A percentile compares a stretch with the other conserved stretches of the same genome.
Evolutionary conservation across 805 yeast species (phyloP).

Genomic region (Candida odintsovae): DNA sequence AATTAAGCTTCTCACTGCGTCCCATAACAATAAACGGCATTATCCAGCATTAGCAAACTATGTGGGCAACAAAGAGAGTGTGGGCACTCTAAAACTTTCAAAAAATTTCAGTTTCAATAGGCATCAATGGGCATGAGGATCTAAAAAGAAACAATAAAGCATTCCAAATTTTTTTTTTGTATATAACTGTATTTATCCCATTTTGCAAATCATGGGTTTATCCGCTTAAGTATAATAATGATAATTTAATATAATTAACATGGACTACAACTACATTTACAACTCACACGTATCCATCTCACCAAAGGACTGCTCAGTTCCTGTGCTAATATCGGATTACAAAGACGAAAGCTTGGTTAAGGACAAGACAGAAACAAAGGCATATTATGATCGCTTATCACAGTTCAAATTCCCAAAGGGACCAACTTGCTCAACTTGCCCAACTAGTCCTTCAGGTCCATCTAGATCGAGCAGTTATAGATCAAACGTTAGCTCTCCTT

Average conservation of each 20-base stretch:
- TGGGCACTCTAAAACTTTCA: no score
- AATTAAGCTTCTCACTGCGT: background rate
- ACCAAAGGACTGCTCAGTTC: background rate
- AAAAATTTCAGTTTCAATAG: no score
- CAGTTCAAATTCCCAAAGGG: conserved; percentile 11
- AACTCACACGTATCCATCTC: background rate
- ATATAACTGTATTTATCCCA: no score
- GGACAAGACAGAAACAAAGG: background rate
- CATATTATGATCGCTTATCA: conserved; percentile 6
- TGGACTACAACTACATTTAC: background rate
- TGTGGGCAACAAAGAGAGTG: no score
- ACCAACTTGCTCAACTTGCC: background rate
- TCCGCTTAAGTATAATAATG: no score
- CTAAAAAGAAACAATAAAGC: no score
- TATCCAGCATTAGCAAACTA: background rate
- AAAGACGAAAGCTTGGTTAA: background rate
- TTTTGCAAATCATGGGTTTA: no score
- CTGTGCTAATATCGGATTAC: background rate
- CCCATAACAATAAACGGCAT: background rate
- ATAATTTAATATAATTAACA: no score
- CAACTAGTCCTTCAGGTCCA: background rate
- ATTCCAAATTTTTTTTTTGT: no score
- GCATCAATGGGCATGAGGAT: no score
- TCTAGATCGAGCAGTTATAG: background rate
- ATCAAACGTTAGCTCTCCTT: background rate